Evolutionary conservation across 345 rosid species (phyloP).

Genomic region (Clarkia xantiana): DNA sequence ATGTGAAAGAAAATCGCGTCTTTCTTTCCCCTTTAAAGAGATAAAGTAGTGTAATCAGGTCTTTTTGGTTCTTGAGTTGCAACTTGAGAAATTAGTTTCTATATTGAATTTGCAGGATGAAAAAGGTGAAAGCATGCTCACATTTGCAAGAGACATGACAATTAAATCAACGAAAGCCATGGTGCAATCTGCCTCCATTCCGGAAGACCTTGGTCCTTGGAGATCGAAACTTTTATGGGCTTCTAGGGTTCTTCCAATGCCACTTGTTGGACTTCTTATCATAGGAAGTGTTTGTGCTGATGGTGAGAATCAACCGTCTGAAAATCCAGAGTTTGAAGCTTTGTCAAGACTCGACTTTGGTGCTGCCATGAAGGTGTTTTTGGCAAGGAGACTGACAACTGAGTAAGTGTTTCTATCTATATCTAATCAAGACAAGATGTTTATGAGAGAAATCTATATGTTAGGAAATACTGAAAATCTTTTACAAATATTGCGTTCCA

Average conservation of each 20-base stretch:
- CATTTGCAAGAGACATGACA: constrained; percentile 84
- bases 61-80: not conserved
- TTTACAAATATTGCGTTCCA: too few relatives aligned
- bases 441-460: not conserved
- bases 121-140: constrained; percentile 80
- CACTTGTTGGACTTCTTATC: constrained; percentile 82
- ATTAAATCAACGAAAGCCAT: constrained; percentile 74
- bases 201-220: constrained; percentile 68
- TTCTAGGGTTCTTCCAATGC: constrained; percentile 90
- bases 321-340: constrained; percentile 74
- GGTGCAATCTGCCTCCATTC: constrained; percentile 37
- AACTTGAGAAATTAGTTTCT: constrained; percentile 8
- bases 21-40: too few relatives aligned
- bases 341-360: constrained; percentile 70
- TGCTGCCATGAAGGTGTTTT: constrained; percentile 84
- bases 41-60: too few relatives aligned
- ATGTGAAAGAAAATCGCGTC: too few relatives aligned
- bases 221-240: constrained; percentile 91
- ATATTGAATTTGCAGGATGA: constrained; percentile 34
- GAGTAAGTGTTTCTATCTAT: constrained; percentile 38
- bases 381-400: constrained; percentile 69
- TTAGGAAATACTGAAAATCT: too few relatives aligned
- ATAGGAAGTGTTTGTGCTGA: constrained; percentile 63
- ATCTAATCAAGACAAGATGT: not conserved
- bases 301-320: constrained; percentile 40